Base-by-base conservation (phyloP, 176 grass and related monocot species). In the Elymus sibiricus region DNA sequence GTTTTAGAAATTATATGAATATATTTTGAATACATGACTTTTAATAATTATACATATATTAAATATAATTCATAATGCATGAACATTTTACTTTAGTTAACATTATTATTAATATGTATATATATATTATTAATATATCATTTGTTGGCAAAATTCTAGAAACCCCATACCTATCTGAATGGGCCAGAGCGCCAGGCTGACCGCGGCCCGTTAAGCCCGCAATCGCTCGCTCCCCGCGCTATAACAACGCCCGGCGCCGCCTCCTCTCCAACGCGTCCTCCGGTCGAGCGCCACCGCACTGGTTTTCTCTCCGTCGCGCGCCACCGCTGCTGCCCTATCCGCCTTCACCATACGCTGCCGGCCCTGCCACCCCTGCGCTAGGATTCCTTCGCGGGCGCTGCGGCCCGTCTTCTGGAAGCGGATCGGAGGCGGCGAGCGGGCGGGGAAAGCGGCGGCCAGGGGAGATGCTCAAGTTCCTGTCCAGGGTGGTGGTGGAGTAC, bases 401-500 rank as follows among this genome's bases (percentile, higher is more conserved):
- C 49, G 49, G 16, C 0, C 53, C 7, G 53, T 58, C 53, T 0
- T 53, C 46, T 19, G 49, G 16, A 53, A 53, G 53, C 53, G 19
- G 53, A 58, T 58, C 53, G 19, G 7, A 58, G 53, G 53, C 53
- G 19, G 53, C 53, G 53, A 58, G 2, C 27, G 73, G 65, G 25
- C 10, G 70, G 68, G 44, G 69, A 70, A 56, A 49, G 29, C 19
- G 79, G 40, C 62, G 62, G 63, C 27, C 0, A 71, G 66, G 61
- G 25, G 55, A 88, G 67, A 82, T 95, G 96, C 84, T 98, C 63
- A 98, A 94, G 81, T 95, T 94, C 85, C 47, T 98, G n/a, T 98
- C 96, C 46, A 98, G 94, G 89, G 93, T 98, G 78, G 71, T 89
- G 69, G 85, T 98, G 58, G 90, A 98, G 81, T 98, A 91, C 90